A percentile compares a stretch with the other conserved stretches of the same genome.
phyloP scores from a whole-genome alignment of 1,284 basidiomycete genomes.

The Caloboletus firmus region DNA sequence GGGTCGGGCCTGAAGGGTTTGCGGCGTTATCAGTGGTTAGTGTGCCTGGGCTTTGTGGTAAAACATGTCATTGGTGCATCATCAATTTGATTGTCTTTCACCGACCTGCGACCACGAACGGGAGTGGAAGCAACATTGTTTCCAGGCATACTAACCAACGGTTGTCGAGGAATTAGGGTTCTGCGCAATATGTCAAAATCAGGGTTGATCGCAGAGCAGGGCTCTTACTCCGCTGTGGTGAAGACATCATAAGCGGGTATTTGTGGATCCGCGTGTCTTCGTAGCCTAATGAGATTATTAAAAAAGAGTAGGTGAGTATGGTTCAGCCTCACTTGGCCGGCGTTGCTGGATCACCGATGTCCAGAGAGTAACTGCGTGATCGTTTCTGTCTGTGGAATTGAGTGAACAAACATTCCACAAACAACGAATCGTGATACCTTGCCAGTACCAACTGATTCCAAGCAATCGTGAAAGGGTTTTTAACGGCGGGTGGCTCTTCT shows the following conservation, averaged over 20 bases:
- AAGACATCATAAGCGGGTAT: conserved; percentile 3
- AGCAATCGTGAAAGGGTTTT: conserved; percentile 27
- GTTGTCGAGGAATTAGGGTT: not conserved
- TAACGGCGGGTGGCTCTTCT: not conserved
- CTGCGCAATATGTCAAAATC: conserved; percentile 2
- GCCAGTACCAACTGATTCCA: conserved; percentile 26
- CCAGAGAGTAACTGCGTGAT: conserved; percentile 17
- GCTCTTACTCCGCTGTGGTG: conserved; percentile 12
- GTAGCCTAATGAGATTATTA: conserved; percentile 9
- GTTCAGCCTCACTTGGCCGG: conserved; percentile 23
- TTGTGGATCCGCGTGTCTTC: conserved; percentile 7
- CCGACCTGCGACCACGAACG: conserved; percentile 10
- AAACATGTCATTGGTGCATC: conserved; percentile 4
- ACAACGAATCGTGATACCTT: conserved; percentile 11
- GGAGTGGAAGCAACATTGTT: not conserved
- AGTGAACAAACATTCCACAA: conserved; percentile 3
- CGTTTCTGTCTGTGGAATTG: conserved; percentile 22
- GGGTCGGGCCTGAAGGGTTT: not conserved
- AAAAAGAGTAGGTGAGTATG: not conserved
- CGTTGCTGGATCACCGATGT: not conserved
- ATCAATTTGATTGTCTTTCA: not conserved
- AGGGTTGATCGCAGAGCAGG: not conserved
- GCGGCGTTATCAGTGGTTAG: not conserved
- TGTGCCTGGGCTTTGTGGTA: conserved; percentile 4
- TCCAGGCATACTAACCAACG: not conserved